Evolutionary conservation across 1,139 yeast species (phyloP).

Genomic region (Geotrichum carabidarum): DNA sequence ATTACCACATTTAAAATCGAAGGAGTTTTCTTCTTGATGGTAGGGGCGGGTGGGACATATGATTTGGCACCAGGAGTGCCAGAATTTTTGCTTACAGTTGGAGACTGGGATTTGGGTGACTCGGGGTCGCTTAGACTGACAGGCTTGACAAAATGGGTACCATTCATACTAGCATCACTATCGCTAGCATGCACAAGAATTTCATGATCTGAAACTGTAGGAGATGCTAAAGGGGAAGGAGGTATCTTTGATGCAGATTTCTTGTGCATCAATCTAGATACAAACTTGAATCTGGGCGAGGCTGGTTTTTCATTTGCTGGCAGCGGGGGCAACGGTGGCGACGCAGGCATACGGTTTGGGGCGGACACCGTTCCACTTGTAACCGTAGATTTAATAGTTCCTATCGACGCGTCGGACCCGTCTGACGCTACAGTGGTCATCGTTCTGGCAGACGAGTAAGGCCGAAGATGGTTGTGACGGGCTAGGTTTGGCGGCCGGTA

Average conservation of each 20-base stretch:
- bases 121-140: too few species aligned
- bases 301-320: background rate
- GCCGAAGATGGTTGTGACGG: background rate
- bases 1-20: background rate
- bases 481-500: background rate
- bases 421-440: background rate
- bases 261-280: background rate
- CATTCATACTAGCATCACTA: background rate
- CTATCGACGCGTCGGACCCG: background rate
- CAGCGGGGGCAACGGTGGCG: background rate
- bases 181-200: background rate
- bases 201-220: background rate
- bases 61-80: too few species aligned
- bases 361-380: background rate
- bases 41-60: background rate
- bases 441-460: background rate
- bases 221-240: background rate
- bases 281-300: background rate
- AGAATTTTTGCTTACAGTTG: too few species aligned
- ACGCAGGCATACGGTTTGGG: background rate
- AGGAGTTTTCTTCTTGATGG: background rate
- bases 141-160: too few species aligned
- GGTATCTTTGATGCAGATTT: background rate
- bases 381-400: background rate
- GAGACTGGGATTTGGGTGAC: too few species aligned